Evolutionary conservation across 78 protist species (phyloP).

Genomic region (Emiliania huxleyi): DNA sequence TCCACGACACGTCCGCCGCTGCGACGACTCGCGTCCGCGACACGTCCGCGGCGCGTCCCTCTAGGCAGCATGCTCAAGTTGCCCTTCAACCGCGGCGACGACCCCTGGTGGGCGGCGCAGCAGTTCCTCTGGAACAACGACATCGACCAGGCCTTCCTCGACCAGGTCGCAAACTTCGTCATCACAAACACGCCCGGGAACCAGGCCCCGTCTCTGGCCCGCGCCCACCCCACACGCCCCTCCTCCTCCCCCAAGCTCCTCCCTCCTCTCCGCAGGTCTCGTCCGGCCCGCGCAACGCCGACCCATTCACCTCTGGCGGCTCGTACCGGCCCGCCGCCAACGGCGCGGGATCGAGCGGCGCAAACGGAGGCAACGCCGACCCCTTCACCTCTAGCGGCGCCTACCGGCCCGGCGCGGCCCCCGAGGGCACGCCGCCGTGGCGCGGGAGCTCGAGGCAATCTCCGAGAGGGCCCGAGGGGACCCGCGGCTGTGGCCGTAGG

Average conservation of each 20-base stretch:
- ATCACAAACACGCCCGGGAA: not conserved
- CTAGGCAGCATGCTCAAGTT: conserved; percentile 46
- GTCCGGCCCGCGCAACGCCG: too few species aligned
- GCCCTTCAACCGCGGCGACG: conserved; percentile 65
- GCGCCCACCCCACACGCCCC: too few species aligned
- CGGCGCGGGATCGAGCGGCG: too few species aligned
- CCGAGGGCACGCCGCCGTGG: not conserved
- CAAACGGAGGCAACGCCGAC: conserved; percentile 17
- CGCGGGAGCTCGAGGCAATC: not conserved
- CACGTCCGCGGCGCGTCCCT: too few species aligned
- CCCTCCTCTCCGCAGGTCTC: too few species aligned
- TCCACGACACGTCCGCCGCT: too few species aligned
- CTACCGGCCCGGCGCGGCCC: not conserved
- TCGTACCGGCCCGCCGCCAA: too few species aligned
- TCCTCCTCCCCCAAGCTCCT: too few species aligned
- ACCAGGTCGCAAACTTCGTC: not conserved
- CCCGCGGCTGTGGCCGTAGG: not conserved
- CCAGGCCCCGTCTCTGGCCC: not conserved
- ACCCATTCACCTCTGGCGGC: not conserved
- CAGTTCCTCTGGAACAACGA: conserved; percentile 48
- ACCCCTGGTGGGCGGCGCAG: conserved; percentile 71
- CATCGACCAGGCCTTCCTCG: conserved; percentile 21
- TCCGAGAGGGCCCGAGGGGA: not conserved
- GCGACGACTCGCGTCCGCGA: too few species aligned
- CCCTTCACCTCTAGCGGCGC: conserved; percentile 20